Evolutionary conservation across 2,329 filamentous ascomycete species (phyloP).

Genomic region (Coniochaeta prunicola): DNA sequence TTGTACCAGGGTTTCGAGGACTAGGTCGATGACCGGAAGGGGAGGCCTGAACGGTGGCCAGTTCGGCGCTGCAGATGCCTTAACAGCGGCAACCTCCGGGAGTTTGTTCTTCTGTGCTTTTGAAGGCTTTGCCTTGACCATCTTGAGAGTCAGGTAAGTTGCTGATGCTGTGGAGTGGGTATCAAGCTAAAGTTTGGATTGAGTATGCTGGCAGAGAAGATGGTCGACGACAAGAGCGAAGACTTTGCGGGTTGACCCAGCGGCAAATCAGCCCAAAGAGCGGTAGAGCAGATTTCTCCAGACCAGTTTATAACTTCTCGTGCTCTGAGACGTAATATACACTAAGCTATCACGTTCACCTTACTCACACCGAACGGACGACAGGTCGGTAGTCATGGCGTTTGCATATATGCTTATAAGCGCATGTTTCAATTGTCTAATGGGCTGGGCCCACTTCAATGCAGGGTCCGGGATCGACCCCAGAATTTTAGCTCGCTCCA

Average conservation of each 20-base stretch:
- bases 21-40: constrained; percentile 58
- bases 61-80: constrained; percentile 28
- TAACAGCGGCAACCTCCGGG: constrained; percentile 7
- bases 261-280: not conserved
- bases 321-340: too few relatives aligned
- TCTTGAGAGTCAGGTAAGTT: constrained; percentile 2
- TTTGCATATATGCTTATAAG: not conserved
- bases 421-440: not conserved
- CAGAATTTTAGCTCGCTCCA: not conserved
- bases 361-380: constrained; percentile 2
- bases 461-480: not conserved
- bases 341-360: constrained; percentile 1
- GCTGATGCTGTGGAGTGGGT: not conserved
- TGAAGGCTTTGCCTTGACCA: constrained; percentile 17
- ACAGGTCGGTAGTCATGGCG: not conserved
- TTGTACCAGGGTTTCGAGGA: constrained; percentile 46
- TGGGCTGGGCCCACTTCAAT: not conserved
- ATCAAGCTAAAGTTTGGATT: not conserved
- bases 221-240: not conserved
- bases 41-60: constrained; percentile 70
- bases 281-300: too few relatives aligned
- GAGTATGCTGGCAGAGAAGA: not conserved
- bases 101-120: constrained; percentile 7
- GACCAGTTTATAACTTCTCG: too few relatives aligned
- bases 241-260: not conserved